Conservation (phyloP, 2,329 filamentous ascomycete species). For the Colletotrichum liriopes region DNA sequence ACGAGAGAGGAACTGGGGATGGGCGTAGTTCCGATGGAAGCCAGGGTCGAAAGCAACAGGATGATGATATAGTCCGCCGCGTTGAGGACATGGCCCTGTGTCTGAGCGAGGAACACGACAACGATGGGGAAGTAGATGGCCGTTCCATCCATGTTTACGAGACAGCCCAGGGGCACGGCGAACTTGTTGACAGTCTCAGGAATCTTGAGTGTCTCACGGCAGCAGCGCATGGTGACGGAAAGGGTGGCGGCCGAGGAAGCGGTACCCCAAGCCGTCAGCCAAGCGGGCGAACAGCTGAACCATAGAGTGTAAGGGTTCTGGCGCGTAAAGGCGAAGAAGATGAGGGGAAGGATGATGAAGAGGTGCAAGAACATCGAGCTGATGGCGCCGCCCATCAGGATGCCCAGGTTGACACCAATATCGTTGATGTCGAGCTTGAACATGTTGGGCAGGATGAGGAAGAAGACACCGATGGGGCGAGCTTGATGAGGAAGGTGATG, state of each 20-base stretch:
- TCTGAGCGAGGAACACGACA: constrained; percentile 67
- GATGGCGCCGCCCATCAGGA: constrained; percentile 64
- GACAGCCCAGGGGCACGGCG: constrained; percentile 61
- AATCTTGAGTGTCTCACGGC: constrained; percentile 55
- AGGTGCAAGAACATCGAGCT: constrained; percentile 64
- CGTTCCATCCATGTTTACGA: constrained; percentile 70
- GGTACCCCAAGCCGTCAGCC: constrained; percentile 70
- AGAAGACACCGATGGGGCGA: constrained; percentile 68
- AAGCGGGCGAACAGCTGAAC: constrained; percentile 64
- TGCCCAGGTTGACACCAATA: constrained; percentile 65
- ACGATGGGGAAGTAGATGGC: constrained; percentile 70
- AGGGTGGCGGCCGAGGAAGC: constrained; percentile 68
- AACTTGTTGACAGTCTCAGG: constrained; percentile 63
- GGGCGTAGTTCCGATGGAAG: constrained; percentile 68
- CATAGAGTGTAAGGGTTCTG: constrained; percentile 65
- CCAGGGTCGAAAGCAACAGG: constrained; percentile 63
- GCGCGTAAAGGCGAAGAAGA: constrained; percentile 59
- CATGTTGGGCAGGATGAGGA: constrained; percentile 67
- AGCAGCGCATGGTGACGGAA: constrained; percentile 62
- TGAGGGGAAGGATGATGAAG: constrained; percentile 60
- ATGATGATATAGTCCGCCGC: constrained; percentile 65
- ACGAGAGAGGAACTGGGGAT: constrained; percentile 68
- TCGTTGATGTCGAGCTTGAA: constrained; percentile 63
- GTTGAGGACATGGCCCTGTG: constrained; percentile 61
- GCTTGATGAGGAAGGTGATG: constrained; percentile 64